Conservation (phyloP, 2,329 filamentous ascomycete genomes). For the Aspergillus tubingensis region DNA sequence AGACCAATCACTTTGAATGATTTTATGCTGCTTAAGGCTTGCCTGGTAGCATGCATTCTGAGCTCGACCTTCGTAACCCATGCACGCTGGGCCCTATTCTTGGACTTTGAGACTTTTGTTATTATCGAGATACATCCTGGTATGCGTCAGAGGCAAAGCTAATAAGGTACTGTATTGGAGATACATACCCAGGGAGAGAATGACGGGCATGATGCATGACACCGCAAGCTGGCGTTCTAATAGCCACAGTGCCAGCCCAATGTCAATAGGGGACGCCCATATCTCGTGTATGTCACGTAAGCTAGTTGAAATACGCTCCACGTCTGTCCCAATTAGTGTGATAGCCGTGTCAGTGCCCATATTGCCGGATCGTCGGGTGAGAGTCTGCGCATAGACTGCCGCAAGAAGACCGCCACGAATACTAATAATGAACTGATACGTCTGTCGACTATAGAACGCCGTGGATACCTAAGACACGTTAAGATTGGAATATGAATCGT, state of each 20-base stretch:
- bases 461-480: not conserved
- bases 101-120: not conserved
- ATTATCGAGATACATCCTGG: not conserved
- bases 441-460: not conserved
- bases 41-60: not conserved
- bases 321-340: not conserved
- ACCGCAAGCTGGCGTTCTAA: not conserved
- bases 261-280: not conserved
- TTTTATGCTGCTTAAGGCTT: not conserved
- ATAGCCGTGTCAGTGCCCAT: not conserved
- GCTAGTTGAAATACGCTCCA: not conserved
- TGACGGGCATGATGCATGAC: not conserved
- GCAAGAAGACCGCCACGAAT: not conserved
- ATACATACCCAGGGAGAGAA: not conserved
- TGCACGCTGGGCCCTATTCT: not conserved
- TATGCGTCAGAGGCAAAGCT: too few relatives aligned
- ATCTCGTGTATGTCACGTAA: not conserved
- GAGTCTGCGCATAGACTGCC: not conserved
- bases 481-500: not conserved
- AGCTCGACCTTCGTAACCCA: not conserved
- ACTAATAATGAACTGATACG: not conserved
- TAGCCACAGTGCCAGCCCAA: not conserved
- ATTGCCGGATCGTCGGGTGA: not conserved
- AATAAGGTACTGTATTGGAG: too few relatives aligned
- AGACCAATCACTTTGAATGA: not conserved